Base-by-base conservation (phyloP, 169 alveolate species). In the Plasmodium cynomolgi region DNA sequence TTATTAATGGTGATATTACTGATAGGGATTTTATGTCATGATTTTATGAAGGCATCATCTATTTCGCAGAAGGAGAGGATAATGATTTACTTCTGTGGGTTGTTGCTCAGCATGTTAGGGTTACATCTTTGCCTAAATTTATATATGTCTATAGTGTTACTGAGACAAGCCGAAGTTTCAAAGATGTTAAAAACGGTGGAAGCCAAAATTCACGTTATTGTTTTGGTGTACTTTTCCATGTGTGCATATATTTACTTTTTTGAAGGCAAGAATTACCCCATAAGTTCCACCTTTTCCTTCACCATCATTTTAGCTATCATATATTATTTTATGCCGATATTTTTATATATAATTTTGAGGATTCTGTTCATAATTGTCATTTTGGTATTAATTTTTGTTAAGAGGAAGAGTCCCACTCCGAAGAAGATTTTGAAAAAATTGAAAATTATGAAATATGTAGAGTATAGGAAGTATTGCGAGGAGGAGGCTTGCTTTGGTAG, bases 371-470 rank as follows among this genome's bases (percentile, higher is more conserved):
- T 58, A 72, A 26, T 81, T 26, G 81, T 91, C 37, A 58, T 91
- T 29, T 72, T 91, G 20, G 72, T 72, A 44, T 47, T 91, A 71
- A 1, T 88, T 15, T 79, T 88, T 88, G 17, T 80, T 23, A 91
- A 82, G 75, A 82, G 85, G 50, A 91, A 91, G 75, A 91, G 92
- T 20, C 95, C 95, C 3, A 91, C 95, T 0, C 95, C 95, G 8
- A 91, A 91, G 77, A 72, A 56, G 31, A 73, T 91, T 17, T 82
- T 91, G 39, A 91, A 91, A 41, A 91, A 91, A 73, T 73, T 91
- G 56, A 91, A 91, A 81, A 82, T 91, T n/a, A 91, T 91, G 72
- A 91, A 81, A 77, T 91, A 81, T 82, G 29, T 41, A 23, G 95
- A 91, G 15, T 91, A 91, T 50, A 81, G 81, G 84, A 82, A 91